Base-by-base conservation (phyloP, 2,329 filamentous ascomycete species). In the Berkeleyomyces rouxiae region DNA sequence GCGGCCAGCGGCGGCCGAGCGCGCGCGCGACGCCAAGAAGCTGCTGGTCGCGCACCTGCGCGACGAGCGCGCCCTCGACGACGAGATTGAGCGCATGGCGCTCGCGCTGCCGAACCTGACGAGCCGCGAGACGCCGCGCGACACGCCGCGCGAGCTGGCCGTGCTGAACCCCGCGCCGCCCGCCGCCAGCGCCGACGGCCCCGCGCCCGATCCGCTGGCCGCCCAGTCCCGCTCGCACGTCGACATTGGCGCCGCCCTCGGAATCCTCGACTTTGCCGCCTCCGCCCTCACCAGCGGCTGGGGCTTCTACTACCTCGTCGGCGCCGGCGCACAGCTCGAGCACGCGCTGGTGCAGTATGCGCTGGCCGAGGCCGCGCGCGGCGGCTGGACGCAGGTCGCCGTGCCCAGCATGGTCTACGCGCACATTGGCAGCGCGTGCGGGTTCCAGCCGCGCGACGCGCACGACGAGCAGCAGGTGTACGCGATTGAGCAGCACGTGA, bases 231-330 rank as follows among this genome's bases (percentile, higher is more conserved):
- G 58, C 49, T 92, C 88, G 0, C 91, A 96, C 72, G 87, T 93
- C 6, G 82, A 92, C 67, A 92, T 99, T 68, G 93, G 93, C 40
- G 79, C 83, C 3, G 83, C 90, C 70, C 81, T 99, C n/a, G 85
- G 86, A 42, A 79, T 99, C n/a, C 78, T 99, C 60, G 92, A 99
- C 75, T 96, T 99, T 70, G 78, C 86, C 4, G 85, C 81, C 64
- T 90, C 90, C 4, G 86, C 86, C 1, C 84, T 82, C n/a, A 85
- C 89, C 1, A 88, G 86, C 3, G 93, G 93, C 44, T 99, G 92
- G 92, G 93, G 93, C 1, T 99, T 90, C 89, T 99, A 99, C 76
- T 97, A 90, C 74, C 82, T 99, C 9, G 78, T 89, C n/a, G 89
- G 92, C 70, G 91, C 95, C 70, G 93, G 85, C 7, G 91, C 91